Evolutionary conservation across 2,329 filamentous ascomycete genomes (phyloP), one percentile per base, ranked within the genome.

Genomic region (Alternaria triticimaculans): DNA sequence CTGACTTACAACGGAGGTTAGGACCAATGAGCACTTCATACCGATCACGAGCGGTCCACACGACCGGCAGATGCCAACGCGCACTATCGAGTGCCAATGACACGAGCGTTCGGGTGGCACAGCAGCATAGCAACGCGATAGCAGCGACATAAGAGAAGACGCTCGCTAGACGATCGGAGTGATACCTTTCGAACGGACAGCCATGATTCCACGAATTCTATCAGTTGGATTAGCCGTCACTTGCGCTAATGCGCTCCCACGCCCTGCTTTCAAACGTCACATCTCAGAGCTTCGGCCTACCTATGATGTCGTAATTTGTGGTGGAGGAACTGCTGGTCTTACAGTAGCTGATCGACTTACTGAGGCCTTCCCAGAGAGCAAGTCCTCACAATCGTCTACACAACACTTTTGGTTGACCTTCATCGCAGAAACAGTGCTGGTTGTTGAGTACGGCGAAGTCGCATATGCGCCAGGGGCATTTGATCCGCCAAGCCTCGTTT

Each of bases 311-410:
- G 41, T 72, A 12, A 60, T 72, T 23, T 53, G 61, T 43, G 69
- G 69, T 14, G 69, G 62, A 15, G 69, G 69, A 6, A 70, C 64
- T 14, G 54, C 66, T 12, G 69, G 69, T 14, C 53, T 66, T 1
- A 66, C 67, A 12, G 54, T 72, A 37, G 69, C 66, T 46, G 61
- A 66, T 43, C 59, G 69, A 14, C 59, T 72, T 14, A 57, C 66
- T n/a, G 61, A 48, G n/a, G 44, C 65, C 3, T 57, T 62, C 18
- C 59, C 60, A 53, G 37, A 62, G 6, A 46, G 55, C 5, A 54
- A 20, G 15, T 15, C 3, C 15, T 28, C n/a, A 14, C 14, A 25
- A 4, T 4, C 8, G 11, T 11, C n/a, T 25, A 28, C 15, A 30
- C 15, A n/a, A 7, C 7, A n/a, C 25, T 20, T 15, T 23, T 50